Evolutionary conservation across 441 rosid species (phyloP), one percentile per base, ranked within the genome.

Genomic region (Gossypium lobatum): DNA sequence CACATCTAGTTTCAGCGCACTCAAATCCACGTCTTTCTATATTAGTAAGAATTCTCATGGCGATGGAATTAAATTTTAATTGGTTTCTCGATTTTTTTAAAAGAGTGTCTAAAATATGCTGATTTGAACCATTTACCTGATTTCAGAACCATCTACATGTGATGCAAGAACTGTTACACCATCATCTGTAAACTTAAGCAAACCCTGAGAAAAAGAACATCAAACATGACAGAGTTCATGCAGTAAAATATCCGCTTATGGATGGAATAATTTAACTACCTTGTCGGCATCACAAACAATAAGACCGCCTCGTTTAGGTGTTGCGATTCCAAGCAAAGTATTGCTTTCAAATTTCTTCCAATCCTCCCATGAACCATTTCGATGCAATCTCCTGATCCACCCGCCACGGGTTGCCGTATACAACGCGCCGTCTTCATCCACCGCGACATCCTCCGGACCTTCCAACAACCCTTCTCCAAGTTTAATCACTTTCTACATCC

Each of bases 331-430:
- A 53, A 88, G 88, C 26, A 85, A 60, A 58, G 16, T 14, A 39
- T 39, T 14, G 52, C 80, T 72, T 7, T 80, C 55, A 13, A 81
- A 26, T 74, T 26, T 71, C 78, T 75, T 81, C 90, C 86, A 88
- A 42, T 83, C 73, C 66, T 86, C 77, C 88, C 83, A 81, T 7
- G 81, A 64, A 23, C 82, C 86, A 34, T 82, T 79, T 39, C 64
- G 77, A 16, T 74, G 70, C 81, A 85, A 46, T 78, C 83, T 82
- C 67, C 82, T 85, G 28, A 88, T 79, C 92, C 92, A 86, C 8
- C 88, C 90, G 68, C 83, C 88, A 65, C 84, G 78, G 0, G 75
- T 80, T 34, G 80, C 92, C 5, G 86, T 73, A 62, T 85, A 86
- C 4, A 88, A 10, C 1, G 80, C 61, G 0, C 92, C 92, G 1